Evolutionary conservation across 176 grass and related monocot genomes (phyloP), one percentile per base, ranked within the genome.

Genomic region (Phoenix dactylifera): DNA sequence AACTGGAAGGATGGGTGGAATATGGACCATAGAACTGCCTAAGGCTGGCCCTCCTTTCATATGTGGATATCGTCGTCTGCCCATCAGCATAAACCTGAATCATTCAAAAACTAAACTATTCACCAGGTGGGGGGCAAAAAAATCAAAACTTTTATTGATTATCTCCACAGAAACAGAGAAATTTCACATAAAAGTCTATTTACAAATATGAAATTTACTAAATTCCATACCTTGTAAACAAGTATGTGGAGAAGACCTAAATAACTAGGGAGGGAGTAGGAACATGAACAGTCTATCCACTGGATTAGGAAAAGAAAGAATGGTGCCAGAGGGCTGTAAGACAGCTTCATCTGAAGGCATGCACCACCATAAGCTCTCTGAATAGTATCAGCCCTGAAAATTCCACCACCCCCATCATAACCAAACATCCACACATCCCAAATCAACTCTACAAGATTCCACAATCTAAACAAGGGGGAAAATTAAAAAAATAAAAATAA

Each of bases 281-380:
- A 59, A 29, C 57, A 59, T 30, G 23, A 28, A 64, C 83, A 86
- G 60, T 86, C 83, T 1, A 74, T 51, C 83, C 83, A 86, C 74
- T 81, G 77, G 24, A 86, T 24, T 50, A 86, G 74, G 51, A 81
- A 77, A 24, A 59, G 57, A 28, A 59, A 59, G 22, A 59, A 26
- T 64, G 80, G 78, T 60, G 83, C 77, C 22, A 86, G 51, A 32
- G 74, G 77, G 65, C 78, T 86, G 59, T 81, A 86, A 16, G 83
- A 78, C 73, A 86, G 59, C 64, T 78, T 74, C 83, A 86, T 86
- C 83, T 86, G 83, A 24, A 86, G 72, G 22, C 80, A 56, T 3
- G 83, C 75, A 6, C 74, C 83, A 28, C 80, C 83, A 56, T 86
- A 77, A 57, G 80, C 83, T 9, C 74, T 54, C 60, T 77, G 39